Conservation (phyloP, 352 stramenopile genomes). For the Pythium aphanidermatum region DNA sequence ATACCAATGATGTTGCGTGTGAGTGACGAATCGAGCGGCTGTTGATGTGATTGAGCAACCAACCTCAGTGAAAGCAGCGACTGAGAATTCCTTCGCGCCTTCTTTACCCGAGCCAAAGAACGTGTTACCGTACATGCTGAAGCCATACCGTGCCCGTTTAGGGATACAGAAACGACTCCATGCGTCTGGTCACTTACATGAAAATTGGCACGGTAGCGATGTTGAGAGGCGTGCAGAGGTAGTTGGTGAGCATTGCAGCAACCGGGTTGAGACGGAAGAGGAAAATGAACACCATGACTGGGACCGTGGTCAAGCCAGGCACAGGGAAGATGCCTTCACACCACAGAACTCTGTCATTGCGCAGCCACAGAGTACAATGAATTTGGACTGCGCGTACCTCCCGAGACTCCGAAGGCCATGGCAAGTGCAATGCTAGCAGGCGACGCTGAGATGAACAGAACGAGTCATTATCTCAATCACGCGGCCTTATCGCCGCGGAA, state of each 20-base stretch:
- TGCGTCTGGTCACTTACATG: constrained; percentile 56
- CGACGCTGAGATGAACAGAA: constrained; percentile 32
- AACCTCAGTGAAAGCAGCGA: constrained; percentile 56
- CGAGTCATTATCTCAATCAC: background rate
- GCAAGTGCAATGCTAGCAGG: constrained; percentile 65
- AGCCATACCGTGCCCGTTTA: too few relatives aligned
- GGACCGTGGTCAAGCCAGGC: constrained; percentile 62
- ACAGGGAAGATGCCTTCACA: constrained; percentile 67
- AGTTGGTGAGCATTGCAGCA: constrained; percentile 80
- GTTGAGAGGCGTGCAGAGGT: constrained; percentile 73
- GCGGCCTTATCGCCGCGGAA: background rate
- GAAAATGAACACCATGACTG: constrained; percentile 71
- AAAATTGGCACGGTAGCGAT: constrained; percentile 70
- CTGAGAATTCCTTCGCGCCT: constrained; percentile 53
- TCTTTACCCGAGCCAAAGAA: constrained; percentile 34
- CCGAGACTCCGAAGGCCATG: constrained; percentile 74
- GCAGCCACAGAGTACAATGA: background rate
- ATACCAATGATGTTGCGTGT: background rate
- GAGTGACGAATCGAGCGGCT: background rate
- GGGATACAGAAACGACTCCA: too few relatives aligned
- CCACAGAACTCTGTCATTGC: background rate
- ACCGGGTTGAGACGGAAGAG: constrained; percentile 77
- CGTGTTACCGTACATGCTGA: constrained; percentile 56
- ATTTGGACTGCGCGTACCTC: constrained; percentile 25
- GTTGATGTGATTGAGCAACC: background rate